Conservation (phyloP, 2,329 filamentous ascomycete genomes). For the Cladobotryum protrusum region DNA sequence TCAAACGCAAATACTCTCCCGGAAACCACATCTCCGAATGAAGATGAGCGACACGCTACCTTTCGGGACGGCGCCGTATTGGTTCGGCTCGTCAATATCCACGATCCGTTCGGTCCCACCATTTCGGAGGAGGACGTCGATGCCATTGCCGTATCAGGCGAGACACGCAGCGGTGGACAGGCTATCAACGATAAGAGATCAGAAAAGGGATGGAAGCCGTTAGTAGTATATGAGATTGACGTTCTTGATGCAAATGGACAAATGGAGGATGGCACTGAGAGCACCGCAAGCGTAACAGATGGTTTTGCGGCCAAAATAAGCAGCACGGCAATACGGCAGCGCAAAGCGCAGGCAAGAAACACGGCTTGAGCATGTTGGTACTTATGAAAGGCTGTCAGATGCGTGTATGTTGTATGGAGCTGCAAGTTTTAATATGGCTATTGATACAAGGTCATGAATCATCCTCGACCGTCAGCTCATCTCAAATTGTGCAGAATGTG, state of each 20-base stretch:
- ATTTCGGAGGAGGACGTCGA: conserved; percentile 74
- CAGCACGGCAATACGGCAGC: conserved; percentile 73
- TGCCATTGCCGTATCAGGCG: conserved; percentile 77
- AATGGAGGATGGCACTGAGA: conserved; percentile 32
- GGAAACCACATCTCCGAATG: conserved; percentile 5
- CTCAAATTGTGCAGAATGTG: no score
- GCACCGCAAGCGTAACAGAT: conserved; percentile 28
- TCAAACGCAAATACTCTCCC: conserved; percentile 8
- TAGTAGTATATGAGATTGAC: conserved; percentile 84
- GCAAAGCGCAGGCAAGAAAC: conserved; percentile 31
- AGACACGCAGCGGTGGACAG: conserved; percentile 76
- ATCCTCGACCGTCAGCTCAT: no score
- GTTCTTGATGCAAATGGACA: conserved; percentile 60
- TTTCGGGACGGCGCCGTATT: conserved; percentile 56
- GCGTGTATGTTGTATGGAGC: no score
- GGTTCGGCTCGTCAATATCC: conserved; percentile 77
- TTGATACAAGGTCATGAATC: no score
- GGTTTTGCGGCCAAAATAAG: conserved; percentile 81
- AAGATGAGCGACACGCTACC: conserved; percentile 34
- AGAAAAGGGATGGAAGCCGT: conserved; percentile 66
- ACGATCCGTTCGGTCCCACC: conserved; percentile 85
- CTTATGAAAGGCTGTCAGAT: no score
- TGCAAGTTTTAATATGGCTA: no score
- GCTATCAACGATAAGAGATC: conserved; percentile 79
- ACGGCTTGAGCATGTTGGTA: neutral